phyloP scores from a whole-genome alignment of 768 basidiomycete genomes.

The Leucosporidium creatinivorum region DNA sequence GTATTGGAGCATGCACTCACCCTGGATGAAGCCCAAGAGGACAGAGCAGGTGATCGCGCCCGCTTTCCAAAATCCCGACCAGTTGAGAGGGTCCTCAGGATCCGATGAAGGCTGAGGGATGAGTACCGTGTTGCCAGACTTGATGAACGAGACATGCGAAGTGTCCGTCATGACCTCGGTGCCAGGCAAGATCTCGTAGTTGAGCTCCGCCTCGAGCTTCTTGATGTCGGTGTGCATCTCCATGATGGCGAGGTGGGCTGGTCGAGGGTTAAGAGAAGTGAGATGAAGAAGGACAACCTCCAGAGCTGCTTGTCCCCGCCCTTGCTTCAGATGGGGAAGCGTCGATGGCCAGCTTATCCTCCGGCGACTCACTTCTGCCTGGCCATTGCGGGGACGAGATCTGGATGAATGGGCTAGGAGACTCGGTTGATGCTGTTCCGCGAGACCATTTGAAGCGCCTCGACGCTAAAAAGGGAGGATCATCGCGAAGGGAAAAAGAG shows the following conservation, averaged over 20 bases:
- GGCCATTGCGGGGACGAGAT: too few species aligned
- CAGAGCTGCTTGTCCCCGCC: too few species aligned
- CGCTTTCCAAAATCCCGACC: neutral
- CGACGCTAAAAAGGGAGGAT: too few species aligned
- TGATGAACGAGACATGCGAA: neutral
- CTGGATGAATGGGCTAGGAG: too few species aligned
- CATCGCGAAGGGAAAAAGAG: too few species aligned
- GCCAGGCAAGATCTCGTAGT: neutral
- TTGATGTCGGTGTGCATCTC: neutral
- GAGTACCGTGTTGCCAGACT: neutral
- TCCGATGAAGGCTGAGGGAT: neutral
- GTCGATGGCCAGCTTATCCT: too few species aligned
- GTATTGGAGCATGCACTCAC: neutral
- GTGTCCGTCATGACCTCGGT: conserved; percentile 1
- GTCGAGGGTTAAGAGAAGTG: neutral
- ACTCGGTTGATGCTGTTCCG: too few species aligned
- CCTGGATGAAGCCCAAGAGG: neutral
- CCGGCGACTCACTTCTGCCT: too few species aligned
- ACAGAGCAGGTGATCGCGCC: neutral
- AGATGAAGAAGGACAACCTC: too few species aligned
- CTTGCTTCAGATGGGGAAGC: too few species aligned
- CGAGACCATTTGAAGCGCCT: too few species aligned
- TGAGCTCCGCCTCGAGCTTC: neutral
- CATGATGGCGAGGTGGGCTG: neutral
- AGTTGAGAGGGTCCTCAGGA: neutral